Conservation (phyloP, 176 grass and related monocot species). For the Aegilops bicornis region DNA sequence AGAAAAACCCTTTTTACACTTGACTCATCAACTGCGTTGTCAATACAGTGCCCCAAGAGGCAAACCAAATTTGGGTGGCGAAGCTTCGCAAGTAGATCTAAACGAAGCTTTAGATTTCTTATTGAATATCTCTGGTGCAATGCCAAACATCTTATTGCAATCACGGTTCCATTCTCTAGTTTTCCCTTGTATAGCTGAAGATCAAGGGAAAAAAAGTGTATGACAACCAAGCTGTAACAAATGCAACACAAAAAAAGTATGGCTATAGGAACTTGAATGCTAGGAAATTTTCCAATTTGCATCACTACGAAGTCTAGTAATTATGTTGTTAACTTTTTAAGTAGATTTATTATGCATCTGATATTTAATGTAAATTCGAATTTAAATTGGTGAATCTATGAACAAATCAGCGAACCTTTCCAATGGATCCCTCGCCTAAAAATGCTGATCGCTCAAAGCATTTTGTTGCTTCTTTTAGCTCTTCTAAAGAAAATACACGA, state of each 20-base stretch:
- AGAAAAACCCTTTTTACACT: slow-evolving; percentile 85
- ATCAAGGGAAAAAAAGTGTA: slow-evolving; percentile 16
- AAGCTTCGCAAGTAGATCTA: slow-evolving; percentile 94
- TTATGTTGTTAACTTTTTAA: background rate
- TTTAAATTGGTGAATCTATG: slow-evolving; percentile 8
- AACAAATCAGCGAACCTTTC: slow-evolving; percentile 61
- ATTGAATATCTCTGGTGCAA: slow-evolving; percentile 83
- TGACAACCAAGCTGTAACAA: background rate
- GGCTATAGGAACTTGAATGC: background rate
- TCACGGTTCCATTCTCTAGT: slow-evolving; percentile 75
- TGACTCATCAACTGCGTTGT: slow-evolving; percentile 61
- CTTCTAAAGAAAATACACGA: slow-evolving; percentile 80
- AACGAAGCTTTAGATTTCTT: slow-evolving; percentile 92
- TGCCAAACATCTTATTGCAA: slow-evolving; percentile 91
- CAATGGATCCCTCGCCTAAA: slow-evolving; percentile 93
- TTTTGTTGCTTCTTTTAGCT: slow-evolving; percentile 92
- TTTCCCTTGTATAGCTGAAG: slow-evolving; percentile 95
- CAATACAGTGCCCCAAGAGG: slow-evolving; percentile 91
- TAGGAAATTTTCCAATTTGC: background rate
- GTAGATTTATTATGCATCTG: slow-evolving; percentile 3
- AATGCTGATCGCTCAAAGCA: slow-evolving; percentile 66
- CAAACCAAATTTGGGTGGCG: slow-evolving; percentile 88
- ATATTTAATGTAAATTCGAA: background rate
- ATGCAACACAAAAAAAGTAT: background rate
- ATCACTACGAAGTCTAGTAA: background rate